Percentiles rank a stretch among this genome's conserved stretches.
Conservation (phyloP, 139 green algal genomes). For the Coelastrella sp. region DNA sequence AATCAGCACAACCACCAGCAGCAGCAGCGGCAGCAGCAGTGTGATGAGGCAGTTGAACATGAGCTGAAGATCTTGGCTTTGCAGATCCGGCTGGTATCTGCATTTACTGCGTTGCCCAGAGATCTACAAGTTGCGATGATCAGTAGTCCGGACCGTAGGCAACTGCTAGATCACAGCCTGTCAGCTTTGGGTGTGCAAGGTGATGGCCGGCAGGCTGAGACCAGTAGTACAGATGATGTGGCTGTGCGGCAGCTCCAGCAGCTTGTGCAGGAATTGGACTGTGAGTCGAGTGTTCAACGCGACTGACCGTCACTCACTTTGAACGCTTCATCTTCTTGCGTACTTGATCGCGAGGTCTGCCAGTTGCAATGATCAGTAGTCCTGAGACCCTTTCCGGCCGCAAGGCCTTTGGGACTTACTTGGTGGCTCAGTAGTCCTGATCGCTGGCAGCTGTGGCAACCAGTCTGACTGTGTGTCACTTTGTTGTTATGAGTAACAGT, state of each 20-base stretch:
- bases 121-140: slow-evolving; percentile 14
- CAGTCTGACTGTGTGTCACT: too few species aligned
- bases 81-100: not conserved
- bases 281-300: too few species aligned
- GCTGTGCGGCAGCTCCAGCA: slow-evolving; percentile 21
- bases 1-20: not conserved
- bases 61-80: not conserved
- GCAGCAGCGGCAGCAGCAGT: slow-evolving; percentile 13
- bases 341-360: too few species aligned
- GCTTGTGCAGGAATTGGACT: not conserved
- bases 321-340: too few species aligned
- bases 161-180: not conserved
- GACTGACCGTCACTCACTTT: too few species aligned
- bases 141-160: slow-evolving; percentile 7
- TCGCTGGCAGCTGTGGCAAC: too few species aligned
- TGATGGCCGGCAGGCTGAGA: not conserved
- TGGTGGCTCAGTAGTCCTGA: too few species aligned
- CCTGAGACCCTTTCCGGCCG: too few species aligned
- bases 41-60: not conserved
- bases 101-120: not conserved
- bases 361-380: too few species aligned
- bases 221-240: not conserved
- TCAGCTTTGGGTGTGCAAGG: not conserved
- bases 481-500: too few species aligned
- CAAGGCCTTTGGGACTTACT: too few species aligned